These are phyloP conservation scores for Cytospora paraplurivora DNA, from an alignment of 2,329 filamentous ascomycete species.

Conservation along the genomic window DNA sequence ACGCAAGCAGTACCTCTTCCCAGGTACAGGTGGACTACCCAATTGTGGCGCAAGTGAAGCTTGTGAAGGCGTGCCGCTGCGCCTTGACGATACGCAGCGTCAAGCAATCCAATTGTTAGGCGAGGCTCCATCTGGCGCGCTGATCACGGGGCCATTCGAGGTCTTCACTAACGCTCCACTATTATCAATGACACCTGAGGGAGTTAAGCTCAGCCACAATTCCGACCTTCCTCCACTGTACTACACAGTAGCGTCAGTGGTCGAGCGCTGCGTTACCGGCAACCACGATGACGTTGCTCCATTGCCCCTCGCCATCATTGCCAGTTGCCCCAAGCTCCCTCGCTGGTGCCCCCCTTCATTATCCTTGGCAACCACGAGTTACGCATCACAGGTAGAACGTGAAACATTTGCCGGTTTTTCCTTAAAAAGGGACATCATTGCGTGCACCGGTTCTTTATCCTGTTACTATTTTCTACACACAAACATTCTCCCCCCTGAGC, in stretches of 20 bases:
- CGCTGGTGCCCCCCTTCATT: neutral
- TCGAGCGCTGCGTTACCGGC: neutral
- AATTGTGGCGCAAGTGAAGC: neutral
- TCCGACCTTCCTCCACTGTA: slow-evolving; percentile 12
- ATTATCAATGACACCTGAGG: neutral
- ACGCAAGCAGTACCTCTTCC: too few species aligned
- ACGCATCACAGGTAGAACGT: slow-evolving; percentile 2
- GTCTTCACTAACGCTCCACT: neutral
- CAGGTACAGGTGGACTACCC: neutral
- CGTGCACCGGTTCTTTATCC: neutral
- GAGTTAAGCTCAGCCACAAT: slow-evolving; percentile 8
- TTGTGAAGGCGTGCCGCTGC: neutral
- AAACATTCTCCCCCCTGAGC: neutral
- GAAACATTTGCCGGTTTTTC: neutral
- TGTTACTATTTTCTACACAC: neutral
- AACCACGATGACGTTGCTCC: slow-evolving; percentile 29
- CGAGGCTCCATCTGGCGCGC: neutral
- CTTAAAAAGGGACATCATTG: slow-evolving; percentile 5
- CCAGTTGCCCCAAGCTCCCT: slow-evolving; percentile 1
- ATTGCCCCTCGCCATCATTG: slow-evolving; percentile 18
- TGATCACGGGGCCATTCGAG: neutral
- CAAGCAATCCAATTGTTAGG: neutral
- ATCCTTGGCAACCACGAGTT: slow-evolving; percentile 3
- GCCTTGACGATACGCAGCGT: neutral
- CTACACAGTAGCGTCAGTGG: too few species aligned